Evolutionary conservation across 2,329 filamentous ascomycete genomes (phyloP).

Genomic region (Huntiella savannae): DNA sequence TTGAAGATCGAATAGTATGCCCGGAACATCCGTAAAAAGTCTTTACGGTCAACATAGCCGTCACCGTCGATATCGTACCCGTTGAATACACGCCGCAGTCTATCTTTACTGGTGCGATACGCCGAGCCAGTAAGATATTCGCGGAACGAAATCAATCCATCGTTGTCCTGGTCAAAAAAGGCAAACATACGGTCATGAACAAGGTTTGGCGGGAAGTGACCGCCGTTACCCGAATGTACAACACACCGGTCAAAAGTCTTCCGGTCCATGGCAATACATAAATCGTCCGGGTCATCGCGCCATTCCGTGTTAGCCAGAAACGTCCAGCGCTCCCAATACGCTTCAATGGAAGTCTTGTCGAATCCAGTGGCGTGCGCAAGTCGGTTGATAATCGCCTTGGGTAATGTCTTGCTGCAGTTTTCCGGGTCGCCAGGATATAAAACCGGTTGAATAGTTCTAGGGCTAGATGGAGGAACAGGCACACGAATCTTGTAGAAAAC

Average conservation of each 20-base stretch:
- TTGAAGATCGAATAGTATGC: slow-evolving; percentile 85
- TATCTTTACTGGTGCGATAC: slow-evolving; percentile 46
- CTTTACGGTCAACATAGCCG: slow-evolving; percentile 65
- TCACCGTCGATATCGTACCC: slow-evolving; percentile 85
- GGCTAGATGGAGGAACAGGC: slow-evolving; percentile 67
- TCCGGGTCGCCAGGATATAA: slow-evolving; percentile 82
- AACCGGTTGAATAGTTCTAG: slow-evolving; percentile 59
- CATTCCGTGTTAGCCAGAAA: slow-evolving; percentile 80
- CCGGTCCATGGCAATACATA: slow-evolving; percentile 72
- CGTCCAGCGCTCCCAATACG: slow-evolving; percentile 91
- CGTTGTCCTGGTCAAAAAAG: slow-evolving; percentile 82
- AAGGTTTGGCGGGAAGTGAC: slow-evolving; percentile 63
- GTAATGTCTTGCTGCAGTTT: slow-evolving; percentile 47
- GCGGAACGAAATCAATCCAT: slow-evolving; percentile 76
- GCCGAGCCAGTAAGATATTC: slow-evolving; percentile 78
- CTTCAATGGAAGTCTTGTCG: slow-evolving; percentile 75
- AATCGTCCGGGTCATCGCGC: slow-evolving; percentile 57
- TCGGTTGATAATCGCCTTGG: slow-evolving; percentile 45
- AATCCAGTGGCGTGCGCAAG: slow-evolving; percentile 56
- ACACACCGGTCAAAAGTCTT: slow-evolving; percentile 85
- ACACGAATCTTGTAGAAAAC: slow-evolving; percentile 93
- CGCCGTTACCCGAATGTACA: slow-evolving; percentile 63
- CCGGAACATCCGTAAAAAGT: slow-evolving; percentile 79
- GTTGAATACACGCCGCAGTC: slow-evolving; percentile 57
- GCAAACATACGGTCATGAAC: slow-evolving; percentile 94